These are phyloP conservation scores for Solanum hybrid DNA, from an alignment of 305 asterid species.

Conservation along the genomic window DNA sequence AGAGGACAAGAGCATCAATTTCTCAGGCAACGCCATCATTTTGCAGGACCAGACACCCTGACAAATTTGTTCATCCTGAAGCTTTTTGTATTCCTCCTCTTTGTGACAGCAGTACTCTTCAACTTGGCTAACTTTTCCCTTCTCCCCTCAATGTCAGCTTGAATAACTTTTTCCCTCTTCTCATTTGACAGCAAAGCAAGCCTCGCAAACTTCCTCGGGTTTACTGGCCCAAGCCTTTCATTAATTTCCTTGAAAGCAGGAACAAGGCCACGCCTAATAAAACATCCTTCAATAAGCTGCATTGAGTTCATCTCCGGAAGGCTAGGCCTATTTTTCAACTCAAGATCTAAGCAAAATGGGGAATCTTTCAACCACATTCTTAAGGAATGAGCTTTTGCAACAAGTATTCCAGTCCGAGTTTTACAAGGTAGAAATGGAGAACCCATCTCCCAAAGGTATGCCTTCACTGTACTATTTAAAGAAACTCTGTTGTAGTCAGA, in stretches of 20 bases:
- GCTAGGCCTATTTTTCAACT: slow-evolving; percentile 61
- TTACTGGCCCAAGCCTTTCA: slow-evolving; percentile 67
- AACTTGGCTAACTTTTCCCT: slow-evolving; percentile 50
- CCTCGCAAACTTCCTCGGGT: slow-evolving; percentile 76
- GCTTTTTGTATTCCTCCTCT: slow-evolving; percentile 20
- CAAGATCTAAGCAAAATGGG: slow-evolving; percentile 84
- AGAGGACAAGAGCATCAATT: not conserved
- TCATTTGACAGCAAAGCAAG: slow-evolving; percentile 79
- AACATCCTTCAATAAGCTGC: slow-evolving; percentile 81
- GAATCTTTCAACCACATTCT: slow-evolving; percentile 91
- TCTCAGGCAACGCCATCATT: slow-evolving; percentile 2
- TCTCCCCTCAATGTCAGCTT: slow-evolving; percentile 56
- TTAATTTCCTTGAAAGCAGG: slow-evolving; percentile 77
- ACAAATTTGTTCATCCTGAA: slow-evolving; percentile 25
- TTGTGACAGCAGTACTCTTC: slow-evolving; percentile 20
- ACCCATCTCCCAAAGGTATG: slow-evolving; percentile 96
- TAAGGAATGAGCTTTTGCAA: slow-evolving; percentile 85
- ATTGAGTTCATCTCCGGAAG: slow-evolving; percentile 64
- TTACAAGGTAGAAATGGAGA: slow-evolving; percentile 88
- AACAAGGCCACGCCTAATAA: slow-evolving; percentile 72
- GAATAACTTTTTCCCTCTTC: slow-evolving; percentile 48
- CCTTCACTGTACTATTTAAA: slow-evolving; percentile 65
- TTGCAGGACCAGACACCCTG: slow-evolving; percentile 18
- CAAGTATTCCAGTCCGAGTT: slow-evolving; percentile 69
- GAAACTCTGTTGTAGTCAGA: slow-evolving; percentile 80